phyloP scores from a whole-genome alignment of 192 early-diverging fungal species.

The Pilaira anomala region DNA sequence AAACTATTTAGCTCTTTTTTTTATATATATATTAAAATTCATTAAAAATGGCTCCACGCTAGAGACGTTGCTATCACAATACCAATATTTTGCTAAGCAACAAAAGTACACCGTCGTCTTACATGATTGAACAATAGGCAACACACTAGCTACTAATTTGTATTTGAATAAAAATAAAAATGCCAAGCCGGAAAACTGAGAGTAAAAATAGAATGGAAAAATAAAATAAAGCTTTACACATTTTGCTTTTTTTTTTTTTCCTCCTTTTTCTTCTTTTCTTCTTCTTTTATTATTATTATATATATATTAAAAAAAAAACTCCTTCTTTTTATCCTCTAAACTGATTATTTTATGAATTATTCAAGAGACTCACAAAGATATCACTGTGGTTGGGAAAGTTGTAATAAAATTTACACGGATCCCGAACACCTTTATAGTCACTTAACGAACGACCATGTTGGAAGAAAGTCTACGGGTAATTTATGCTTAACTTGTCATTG shows the following conservation, averaged over 20 bases:
- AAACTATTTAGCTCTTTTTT: too few species aligned
- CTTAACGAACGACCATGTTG: conserved; percentile 86
- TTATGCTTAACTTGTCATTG: conserved; percentile 87
- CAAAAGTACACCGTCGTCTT: too few species aligned
- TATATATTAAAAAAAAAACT: background rate
- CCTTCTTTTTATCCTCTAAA: too few species aligned
- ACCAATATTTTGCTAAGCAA: too few species aligned
- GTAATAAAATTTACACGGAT: conserved; percentile 60
- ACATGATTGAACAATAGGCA: too few species aligned
- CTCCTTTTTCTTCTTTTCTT: background rate
- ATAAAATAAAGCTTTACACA: background rate
- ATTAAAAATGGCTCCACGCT: too few species aligned
- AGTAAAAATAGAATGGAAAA: background rate
- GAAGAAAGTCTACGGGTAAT: conserved; percentile 86
- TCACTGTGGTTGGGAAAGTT: conserved; percentile 43
- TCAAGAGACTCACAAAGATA: conserved; percentile 1
- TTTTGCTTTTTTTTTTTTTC: background rate
- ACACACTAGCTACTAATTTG: too few species aligned
- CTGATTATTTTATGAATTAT: conserved; percentile 3
- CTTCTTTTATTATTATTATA: too few species aligned
- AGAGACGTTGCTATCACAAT: too few species aligned
- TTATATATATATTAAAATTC: too few species aligned
- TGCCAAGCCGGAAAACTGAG: conserved; percentile 4
- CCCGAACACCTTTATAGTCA: conserved; percentile 85
- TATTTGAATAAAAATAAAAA: background rate